Percentiles rank a stretch among this genome's conserved stretches.
phyloP scores from a whole-genome alignment of 1,139 yeast genomes.

The Pneumocystis carinii region DNA sequence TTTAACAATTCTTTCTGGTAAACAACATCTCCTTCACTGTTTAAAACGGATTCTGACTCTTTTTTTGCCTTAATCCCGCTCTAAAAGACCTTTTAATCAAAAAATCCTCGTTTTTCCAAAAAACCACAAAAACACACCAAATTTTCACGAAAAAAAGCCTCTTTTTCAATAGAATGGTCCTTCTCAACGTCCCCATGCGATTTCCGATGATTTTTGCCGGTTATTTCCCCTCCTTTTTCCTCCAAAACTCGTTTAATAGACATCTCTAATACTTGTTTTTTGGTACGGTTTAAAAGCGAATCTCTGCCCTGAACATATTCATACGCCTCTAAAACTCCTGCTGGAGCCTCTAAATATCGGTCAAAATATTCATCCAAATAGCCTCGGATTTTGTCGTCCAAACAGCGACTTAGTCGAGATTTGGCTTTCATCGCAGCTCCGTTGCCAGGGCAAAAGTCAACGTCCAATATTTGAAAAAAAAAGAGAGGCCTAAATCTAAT shows the following conservation, averaged over 20 bases:
- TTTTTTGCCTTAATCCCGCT: slow-evolving; percentile 51
- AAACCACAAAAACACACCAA: neutral
- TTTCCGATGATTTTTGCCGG: slow-evolving; percentile 15
- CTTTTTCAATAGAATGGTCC: slow-evolving; percentile 14
- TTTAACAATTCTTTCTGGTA: slow-evolving; percentile 18
- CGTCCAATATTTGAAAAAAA: neutral
- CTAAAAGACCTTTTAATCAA: slow-evolving; percentile 3
- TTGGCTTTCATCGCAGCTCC: neutral
- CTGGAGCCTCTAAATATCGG: neutral
- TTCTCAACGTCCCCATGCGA: slow-evolving; percentile 21
- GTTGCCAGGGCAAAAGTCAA: neutral
- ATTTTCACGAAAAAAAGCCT: slow-evolving; percentile 3
- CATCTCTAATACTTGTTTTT: slow-evolving; percentile 42
- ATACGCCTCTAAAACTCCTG: neutral
- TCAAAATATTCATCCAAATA: neutral
- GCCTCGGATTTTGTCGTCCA: neutral
- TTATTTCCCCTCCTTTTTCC: slow-evolving; percentile 20
- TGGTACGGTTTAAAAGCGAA: slow-evolving; percentile 49
- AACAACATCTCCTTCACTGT: slow-evolving; percentile 15
- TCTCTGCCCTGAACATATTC: slow-evolving; percentile 26
- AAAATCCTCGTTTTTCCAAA: neutral
- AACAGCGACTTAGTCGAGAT: neutral
- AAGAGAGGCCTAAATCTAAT: neutral
- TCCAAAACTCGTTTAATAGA: slow-evolving; percentile 39
- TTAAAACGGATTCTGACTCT: slow-evolving; percentile 63